Evolutionary conservation across 768 basidiomycete species (phyloP).

Genomic region (Lyophyllum shimeji): DNA sequence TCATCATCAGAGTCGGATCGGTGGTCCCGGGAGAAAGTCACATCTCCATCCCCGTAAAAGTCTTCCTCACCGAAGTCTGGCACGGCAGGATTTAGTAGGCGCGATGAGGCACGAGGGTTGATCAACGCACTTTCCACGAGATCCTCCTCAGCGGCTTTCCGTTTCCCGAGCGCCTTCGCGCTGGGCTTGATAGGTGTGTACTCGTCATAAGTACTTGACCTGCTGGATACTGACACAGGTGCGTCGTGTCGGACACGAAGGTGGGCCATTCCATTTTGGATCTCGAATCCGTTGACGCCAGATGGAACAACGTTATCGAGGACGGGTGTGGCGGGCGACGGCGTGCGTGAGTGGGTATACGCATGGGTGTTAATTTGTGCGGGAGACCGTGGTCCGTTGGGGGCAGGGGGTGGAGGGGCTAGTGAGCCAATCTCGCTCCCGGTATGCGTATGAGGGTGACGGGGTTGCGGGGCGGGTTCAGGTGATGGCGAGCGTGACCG

Average conservation of each 20-base stretch:
- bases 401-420: conserved; percentile 66
- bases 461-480: conserved; percentile 21
- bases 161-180: conserved; percentile 87
- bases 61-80: conserved; percentile 54
- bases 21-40: conserved; percentile 31
- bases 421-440: conserved; percentile 28
- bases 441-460: conserved; percentile 23
- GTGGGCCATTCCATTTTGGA: conserved; percentile 19
- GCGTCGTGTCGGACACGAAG: conserved; percentile 15
- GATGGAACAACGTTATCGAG: conserved; percentile 11
- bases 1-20: conserved; percentile 50
- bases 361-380: conserved; percentile 33
- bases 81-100: background rate
- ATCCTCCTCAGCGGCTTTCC: conserved; percentile 57
- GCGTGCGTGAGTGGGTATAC: conserved; percentile 53
- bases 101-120: background rate
- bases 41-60: conserved; percentile 43
- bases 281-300: conserved; percentile 14
- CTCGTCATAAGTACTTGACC: conserved; percentile 19
- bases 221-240: background rate
- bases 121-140: conserved; percentile 44
- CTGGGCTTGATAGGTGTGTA: conserved; percentile 64
- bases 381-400: conserved; percentile 72
- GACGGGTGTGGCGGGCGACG: conserved; percentile 58
- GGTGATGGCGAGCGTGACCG: conserved; percentile 45